Percentiles rank a stretch among this genome's conserved stretches.
Evolutionary conservation across 2,329 filamentous ascomycete species (phyloP).

Genomic region (Ascocoryne sarcoides): DNA sequence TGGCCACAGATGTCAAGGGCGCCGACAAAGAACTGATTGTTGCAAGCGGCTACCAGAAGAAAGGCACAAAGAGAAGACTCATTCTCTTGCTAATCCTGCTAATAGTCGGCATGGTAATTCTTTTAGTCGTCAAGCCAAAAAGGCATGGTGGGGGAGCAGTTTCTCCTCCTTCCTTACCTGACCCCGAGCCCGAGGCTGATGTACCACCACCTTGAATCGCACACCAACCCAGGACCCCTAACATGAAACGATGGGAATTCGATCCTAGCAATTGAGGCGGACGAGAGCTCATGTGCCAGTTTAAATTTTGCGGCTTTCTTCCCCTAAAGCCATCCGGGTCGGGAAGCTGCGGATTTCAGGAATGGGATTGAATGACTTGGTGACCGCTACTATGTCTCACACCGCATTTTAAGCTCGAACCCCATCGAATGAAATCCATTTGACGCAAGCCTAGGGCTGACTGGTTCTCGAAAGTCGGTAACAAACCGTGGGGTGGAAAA

Average conservation of each 20-base stretch:
- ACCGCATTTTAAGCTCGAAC: neutral
- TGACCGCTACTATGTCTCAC: neutral
- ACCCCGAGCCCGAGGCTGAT: constrained; percentile 11
- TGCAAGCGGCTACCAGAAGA: constrained; percentile 80
- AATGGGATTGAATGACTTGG: neutral
- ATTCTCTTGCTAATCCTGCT: constrained; percentile 81
- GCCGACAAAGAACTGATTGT: constrained; percentile 88
- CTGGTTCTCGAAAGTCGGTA: too few relatives aligned
- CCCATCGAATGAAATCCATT: too few relatives aligned
- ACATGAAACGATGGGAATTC: too few relatives aligned
- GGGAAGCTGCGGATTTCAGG: too few relatives aligned
- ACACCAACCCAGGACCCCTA: too few relatives aligned
- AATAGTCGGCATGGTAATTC: constrained; percentile 77
- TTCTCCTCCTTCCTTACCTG: neutral
- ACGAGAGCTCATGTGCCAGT: too few relatives aligned
- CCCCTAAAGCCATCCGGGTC: too few relatives aligned
- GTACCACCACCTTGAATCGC: constrained; percentile 23
- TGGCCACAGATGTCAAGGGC: constrained; percentile 86
- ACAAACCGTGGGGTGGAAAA: too few relatives aligned
- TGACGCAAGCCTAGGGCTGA: neutral
- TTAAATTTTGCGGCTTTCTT: too few relatives aligned
- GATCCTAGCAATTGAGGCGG: neutral
- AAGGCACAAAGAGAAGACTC: constrained; percentile 82
- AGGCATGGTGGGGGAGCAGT: constrained; percentile 14
- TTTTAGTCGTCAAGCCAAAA: constrained; percentile 61